Percentiles rank a stretch among this genome's conserved stretches.
phyloP scores from a whole-genome alignment of 305 asterid species.

The Lippia alba region DNA sequence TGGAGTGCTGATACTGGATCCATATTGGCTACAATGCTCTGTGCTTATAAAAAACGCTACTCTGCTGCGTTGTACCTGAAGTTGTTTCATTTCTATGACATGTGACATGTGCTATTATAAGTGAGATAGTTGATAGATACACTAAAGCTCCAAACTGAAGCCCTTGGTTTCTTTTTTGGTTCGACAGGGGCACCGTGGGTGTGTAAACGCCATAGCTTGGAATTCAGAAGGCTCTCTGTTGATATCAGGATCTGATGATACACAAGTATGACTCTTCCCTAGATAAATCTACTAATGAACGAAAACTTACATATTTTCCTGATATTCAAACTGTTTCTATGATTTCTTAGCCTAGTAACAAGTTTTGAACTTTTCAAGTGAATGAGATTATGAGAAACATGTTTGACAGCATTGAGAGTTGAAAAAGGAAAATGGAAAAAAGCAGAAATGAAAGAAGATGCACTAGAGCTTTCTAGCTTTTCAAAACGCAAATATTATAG shows the following conservation, averaged over 20 bases:
- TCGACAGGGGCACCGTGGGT: slow-evolving; percentile 90
- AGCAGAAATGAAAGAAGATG: not conserved
- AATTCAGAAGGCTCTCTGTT: slow-evolving; percentile 86
- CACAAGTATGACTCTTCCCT: slow-evolving; percentile 62
- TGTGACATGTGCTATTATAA: slow-evolving; percentile 9
- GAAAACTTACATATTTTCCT: slow-evolving; percentile 18
- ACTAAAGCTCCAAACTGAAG: slow-evolving; percentile 13
- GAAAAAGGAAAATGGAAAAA: not conserved
- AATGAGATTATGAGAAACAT: slow-evolving; percentile 7
- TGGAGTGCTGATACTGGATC: slow-evolving; percentile 20
- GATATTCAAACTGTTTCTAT: not conserved
- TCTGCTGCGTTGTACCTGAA: slow-evolving; percentile 21
- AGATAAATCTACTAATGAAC: not conserved
- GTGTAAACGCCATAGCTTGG: slow-evolving; percentile 96
- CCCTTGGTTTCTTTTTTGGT: slow-evolving; percentile 24
- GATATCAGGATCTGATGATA: slow-evolving; percentile 98
- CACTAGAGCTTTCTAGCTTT: not conserved
- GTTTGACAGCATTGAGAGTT: slow-evolving; percentile 26
- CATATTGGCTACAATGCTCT: slow-evolving; percentile 20
- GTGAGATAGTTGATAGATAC: not conserved
- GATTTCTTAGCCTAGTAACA: slow-evolving; percentile 2
- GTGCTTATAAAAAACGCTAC: not conserved
- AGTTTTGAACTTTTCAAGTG: slow-evolving; percentile 7
- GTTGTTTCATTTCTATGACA: slow-evolving; percentile 29
- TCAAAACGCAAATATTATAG: not conserved